phyloP scores from a whole-genome alignment of 2,329 filamentous ascomycete genomes.

The Beauveria caledonica region DNA sequence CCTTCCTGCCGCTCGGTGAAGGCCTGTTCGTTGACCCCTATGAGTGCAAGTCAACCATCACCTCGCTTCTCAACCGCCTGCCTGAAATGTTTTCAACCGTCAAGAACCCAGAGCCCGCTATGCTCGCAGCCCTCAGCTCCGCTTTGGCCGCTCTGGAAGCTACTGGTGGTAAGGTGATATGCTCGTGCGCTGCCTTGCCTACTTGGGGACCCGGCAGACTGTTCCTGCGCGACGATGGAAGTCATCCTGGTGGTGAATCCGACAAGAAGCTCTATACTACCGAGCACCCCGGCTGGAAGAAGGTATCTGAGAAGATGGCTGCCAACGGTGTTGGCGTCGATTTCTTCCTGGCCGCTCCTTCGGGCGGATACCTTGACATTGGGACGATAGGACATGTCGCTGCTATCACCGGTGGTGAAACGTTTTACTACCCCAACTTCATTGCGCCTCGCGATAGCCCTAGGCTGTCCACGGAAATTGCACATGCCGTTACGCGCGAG shows the following conservation, averaged over 20 bases:
- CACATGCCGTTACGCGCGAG: conserved; percentile 77
- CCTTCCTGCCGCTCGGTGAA: conserved; percentile 85
- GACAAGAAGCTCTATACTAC: conserved; percentile 89
- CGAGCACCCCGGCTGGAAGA: conserved; percentile 82
- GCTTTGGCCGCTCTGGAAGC: conserved; percentile 74
- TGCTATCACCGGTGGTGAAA: conserved; percentile 85
- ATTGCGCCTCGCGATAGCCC: conserved; percentile 76
- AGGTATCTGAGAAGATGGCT: conserved; percentile 79
- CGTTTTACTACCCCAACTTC: conserved; percentile 96
- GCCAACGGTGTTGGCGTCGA: conserved; percentile 80
- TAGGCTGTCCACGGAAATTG: conserved; percentile 77
- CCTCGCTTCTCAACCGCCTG: conserved; percentile 72
- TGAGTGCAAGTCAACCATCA: conserved; percentile 80
- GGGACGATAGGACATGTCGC: conserved; percentile 86
- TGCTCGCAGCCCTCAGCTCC: conserved; percentile 77
- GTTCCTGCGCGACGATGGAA: conserved; percentile 80
- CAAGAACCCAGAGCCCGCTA: conserved; percentile 84
- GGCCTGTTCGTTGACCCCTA: conserved; percentile 92
- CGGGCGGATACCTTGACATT: conserved; percentile 85
- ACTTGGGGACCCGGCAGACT: conserved; percentile 86
- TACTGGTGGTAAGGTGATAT: conserved; percentile 88
- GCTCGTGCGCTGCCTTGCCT: conserved; percentile 77
- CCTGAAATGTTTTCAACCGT: conserved; percentile 79
- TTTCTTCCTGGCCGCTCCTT: conserved; percentile 88
- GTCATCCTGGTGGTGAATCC: conserved; percentile 75